Evolutionary conservation across 2,329 filamentous ascomycete genomes (phyloP).

Genomic region (Colletotrichum sp.): DNA sequence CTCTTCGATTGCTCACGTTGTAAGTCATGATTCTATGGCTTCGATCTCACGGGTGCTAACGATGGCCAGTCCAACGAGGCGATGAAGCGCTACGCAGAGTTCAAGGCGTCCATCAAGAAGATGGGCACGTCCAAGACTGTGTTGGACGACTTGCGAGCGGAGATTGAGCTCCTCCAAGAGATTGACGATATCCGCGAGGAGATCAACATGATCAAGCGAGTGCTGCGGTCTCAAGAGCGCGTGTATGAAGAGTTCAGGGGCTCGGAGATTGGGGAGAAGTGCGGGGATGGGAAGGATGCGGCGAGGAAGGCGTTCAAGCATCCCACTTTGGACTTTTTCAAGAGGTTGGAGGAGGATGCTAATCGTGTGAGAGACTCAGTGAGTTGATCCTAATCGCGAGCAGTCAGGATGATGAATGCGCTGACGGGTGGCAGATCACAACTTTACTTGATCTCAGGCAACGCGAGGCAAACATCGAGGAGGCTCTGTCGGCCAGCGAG

Average conservation of each 20-base stretch:
- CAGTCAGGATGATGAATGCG: too few species aligned
- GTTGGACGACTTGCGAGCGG: slow-evolving; percentile 24
- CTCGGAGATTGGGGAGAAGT: neutral
- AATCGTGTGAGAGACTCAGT: slow-evolving; percentile 20
- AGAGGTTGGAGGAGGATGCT: slow-evolving; percentile 20
- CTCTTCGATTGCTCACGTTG: slow-evolving; percentile 14
- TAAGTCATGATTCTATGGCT: neutral
- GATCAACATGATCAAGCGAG: slow-evolving; percentile 24
- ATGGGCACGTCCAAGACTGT: slow-evolving; percentile 23
- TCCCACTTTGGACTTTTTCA: slow-evolving; percentile 22
- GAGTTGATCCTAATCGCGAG: neutral
- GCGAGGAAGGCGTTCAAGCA: slow-evolving; percentile 9
- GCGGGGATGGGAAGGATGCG: neutral
- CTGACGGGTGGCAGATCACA: slow-evolving; percentile 9
- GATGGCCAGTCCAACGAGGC: slow-evolving; percentile 11
- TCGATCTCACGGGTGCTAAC: neutral
- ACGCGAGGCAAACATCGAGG: slow-evolving; percentile 23
- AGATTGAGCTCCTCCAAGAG: slow-evolving; percentile 25
- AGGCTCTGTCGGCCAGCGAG: slow-evolving; percentile 23
- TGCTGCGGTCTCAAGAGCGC: slow-evolving; percentile 20
- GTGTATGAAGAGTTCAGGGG: slow-evolving; percentile 19
- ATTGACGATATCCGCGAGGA: slow-evolving; percentile 21
- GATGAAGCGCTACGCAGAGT: slow-evolving; percentile 23
- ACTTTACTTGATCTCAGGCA: slow-evolving; percentile 21
- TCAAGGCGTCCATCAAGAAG: slow-evolving; percentile 20